Conservation (phyloP, 2,329 filamentous ascomycete genomes). For the Teratosphaeriaceae sp. region DNA sequence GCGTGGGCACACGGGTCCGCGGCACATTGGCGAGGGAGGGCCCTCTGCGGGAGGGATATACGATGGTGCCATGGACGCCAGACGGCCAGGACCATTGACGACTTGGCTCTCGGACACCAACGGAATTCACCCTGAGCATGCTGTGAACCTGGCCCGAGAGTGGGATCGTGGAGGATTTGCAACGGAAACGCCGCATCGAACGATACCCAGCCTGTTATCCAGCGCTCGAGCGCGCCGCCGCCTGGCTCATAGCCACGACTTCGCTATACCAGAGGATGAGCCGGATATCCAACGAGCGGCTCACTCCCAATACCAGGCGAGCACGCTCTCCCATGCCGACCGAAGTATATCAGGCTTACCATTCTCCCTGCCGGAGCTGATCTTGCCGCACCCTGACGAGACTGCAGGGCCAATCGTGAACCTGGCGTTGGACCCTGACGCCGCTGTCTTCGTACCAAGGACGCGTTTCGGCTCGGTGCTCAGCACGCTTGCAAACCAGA, state of each 20-base stretch:
- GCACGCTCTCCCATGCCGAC: too few species aligned
- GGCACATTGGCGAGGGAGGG: too few species aligned
- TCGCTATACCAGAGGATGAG: neutral
- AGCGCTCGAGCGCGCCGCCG: conserved; percentile 10
- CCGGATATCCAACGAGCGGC: neutral
- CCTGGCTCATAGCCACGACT: conserved; percentile 6
- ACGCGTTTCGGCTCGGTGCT: conserved; percentile 15
- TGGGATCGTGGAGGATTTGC: too few species aligned
- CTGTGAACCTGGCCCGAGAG: too few species aligned
- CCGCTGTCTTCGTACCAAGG: conserved; percentile 23
- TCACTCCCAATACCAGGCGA: too few species aligned
- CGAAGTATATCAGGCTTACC: neutral
- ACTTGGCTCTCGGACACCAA: too few species aligned
- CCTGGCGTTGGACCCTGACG: conserved; percentile 20
- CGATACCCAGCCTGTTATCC: conserved; percentile 2
- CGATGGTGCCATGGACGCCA: too few species aligned
- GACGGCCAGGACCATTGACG: too few species aligned
- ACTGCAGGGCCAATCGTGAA: neutral
- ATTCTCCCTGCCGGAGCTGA: conserved; percentile 5
- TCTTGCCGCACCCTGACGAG: neutral
- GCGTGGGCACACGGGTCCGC: too few species aligned
- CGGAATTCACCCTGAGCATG: too few species aligned
- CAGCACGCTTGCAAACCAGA: neutral
- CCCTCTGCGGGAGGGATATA: too few species aligned
- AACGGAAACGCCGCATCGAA: neutral